Evolutionary conservation across 768 basidiomycete genomes (phyloP), one percentile per base, ranked within the genome.

Genomic region (Clitopilus passeckerianus): DNA sequence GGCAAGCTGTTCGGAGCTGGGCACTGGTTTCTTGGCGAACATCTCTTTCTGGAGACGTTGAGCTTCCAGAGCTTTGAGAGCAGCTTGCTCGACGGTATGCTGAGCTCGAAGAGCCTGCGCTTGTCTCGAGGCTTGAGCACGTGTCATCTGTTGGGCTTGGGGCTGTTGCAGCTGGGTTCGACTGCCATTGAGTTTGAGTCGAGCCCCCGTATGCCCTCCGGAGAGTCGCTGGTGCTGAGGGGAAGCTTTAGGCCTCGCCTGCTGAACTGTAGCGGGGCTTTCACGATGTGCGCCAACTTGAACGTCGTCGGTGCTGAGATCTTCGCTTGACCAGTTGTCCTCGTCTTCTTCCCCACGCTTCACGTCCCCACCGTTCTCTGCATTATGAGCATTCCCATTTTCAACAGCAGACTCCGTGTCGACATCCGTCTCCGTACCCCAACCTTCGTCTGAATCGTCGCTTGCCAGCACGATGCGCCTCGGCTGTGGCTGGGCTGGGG

Each of bases 1-100:
- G 1, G 66, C 59, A 71, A 84, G 66, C 70, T 85, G 68, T 80
- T 84, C 84, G 9, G 63, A 50, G 67, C 88, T 89, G 33, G 85
- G 87, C 56, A 82, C 79, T 0, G 89, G 89, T 14, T 86, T 77
- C 72, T 92, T 91, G 61, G 81, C 79, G 66, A 90, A 88, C 77
- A 93, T 76, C 14, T 93, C 88, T 15, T 55, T 10, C 27, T 82
- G 80, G 63, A 87, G 82, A 16, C 84, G 80, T 65, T 83, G 81
- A 1, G 77, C 84, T 67, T 90, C 87, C 59, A 82, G 65, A 0
- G 83, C 86, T 67, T 90, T 87, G 59, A 82, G 65, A 0, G 84
- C 86, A 5, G 88, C 89, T 56, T 84, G 68, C 61, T 73, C 63
- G 34, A 75, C 63, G 53, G 64, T 58, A 64, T 74, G 72, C 58